Base-by-base conservation (phyloP, 768 basidiomycete genomes). In the Lentinula edodes region DNA sequence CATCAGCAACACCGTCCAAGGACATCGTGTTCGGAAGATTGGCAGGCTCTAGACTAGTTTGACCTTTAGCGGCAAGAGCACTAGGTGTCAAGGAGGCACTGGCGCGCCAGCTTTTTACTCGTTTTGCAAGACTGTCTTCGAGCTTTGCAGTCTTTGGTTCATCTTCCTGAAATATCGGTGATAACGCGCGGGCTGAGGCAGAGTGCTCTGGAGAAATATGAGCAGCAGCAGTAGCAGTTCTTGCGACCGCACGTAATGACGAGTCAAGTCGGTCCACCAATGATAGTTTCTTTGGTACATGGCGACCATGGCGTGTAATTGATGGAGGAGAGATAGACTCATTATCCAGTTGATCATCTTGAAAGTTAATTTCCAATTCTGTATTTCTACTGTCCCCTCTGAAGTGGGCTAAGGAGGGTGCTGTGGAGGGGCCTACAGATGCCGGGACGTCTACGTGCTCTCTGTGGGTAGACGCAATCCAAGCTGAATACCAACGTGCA, bases 401-500 rank as follows among this genome's bases (percentile, higher is more conserved):
- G 70, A 75, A 79, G 66, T 87, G 86, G 15, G 75, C 75, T 20
- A 81, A 58, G 1, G 80, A 79, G 36, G 81, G 79, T 5, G 79
- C 73, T 56, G 72, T 62, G 48, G 78, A 69, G 32, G 80, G 69
- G 45, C 71, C 69, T 6, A 72, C 72, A 35, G 77, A 74, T 39
- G 77, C 70, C 32, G 76, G 70, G 41, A 74, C 67, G 63, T 85
- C 85, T 15, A 71, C 66, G 23, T 72, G 64, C 42, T 82, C 77
- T 63, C 80, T 67, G 57, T 75, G 72, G 59, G 81, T 70, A n/a
- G 80, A 77, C 1, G 80, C 76, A 20, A 86, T 62, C 90, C 91
- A 96, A 0, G 84, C 74, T 16, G 84, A 75, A 66, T 86, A 90
- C 93, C 93, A 95, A 34, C 84, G 80, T 16, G 93, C 93, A 63